phyloP scores from a whole-genome alignment of 2,329 filamentous ascomycete species.

The Penicillium janthinellum region DNA sequence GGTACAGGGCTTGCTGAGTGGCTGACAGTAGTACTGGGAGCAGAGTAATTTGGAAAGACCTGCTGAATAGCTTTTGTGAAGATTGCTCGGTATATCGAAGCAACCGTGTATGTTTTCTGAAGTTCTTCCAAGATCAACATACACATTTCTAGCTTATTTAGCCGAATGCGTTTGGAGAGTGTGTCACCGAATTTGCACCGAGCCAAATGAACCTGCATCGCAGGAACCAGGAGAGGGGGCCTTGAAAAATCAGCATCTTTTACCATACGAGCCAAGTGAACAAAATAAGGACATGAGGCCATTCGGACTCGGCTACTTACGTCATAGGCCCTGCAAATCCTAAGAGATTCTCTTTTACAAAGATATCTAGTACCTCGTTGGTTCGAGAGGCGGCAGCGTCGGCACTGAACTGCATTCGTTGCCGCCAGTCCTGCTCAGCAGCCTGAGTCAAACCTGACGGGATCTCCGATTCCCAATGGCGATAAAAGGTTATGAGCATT shows the following conservation, averaged over 20 bases:
- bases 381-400: constrained; percentile 31
- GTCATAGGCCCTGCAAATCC: constrained; percentile 31
- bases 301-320: constrained; percentile 15
- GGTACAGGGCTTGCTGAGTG: too few relatives aligned
- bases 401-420: constrained; percentile 23
- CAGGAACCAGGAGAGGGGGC: constrained; percentile 33
- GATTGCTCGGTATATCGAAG: constrained; percentile 31
- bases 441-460: constrained; percentile 16
- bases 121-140: constrained; percentile 38
- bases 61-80: constrained; percentile 30
- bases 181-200: constrained; percentile 28
- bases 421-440: constrained; percentile 24
- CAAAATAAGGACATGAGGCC: too few relatives aligned
- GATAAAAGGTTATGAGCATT: constrained; percentile 34
- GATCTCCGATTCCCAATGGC: constrained; percentile 24
- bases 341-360: constrained; percentile 29
- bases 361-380: constrained; percentile 30
- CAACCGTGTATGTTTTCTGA: constrained; percentile 33
- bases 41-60: constrained; percentile 10
- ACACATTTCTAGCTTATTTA: constrained; percentile 35
- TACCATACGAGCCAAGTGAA: too few relatives aligned
- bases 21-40: too few relatives aligned
- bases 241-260: constrained; percentile 7
- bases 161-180: constrained; percentile 29
- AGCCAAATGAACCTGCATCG: constrained; percentile 37